phyloP scores from a whole-genome alignment of 1,284 basidiomycete genomes.

The Vanrija sp. region DNA sequence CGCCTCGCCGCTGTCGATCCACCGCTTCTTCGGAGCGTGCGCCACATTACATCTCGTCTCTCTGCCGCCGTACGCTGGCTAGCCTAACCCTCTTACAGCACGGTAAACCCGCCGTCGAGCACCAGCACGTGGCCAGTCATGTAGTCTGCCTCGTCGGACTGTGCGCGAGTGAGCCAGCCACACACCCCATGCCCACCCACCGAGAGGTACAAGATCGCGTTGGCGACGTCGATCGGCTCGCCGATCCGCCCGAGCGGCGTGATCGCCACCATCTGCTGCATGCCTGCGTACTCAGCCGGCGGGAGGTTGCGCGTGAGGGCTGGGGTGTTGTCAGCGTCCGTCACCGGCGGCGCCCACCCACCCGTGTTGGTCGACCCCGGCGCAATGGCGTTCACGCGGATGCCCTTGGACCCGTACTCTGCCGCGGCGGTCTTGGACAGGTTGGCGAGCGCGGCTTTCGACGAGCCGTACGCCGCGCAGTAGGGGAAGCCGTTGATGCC shows the following conservation, averaged over 20 bases:
- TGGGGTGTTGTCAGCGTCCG: too few species aligned
- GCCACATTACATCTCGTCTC: too few species aligned
- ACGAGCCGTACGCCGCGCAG: conserved; percentile 3
- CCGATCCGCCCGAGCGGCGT: conserved; percentile 3
- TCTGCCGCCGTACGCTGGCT: too few species aligned
- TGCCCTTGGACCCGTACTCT: conserved; percentile 3
- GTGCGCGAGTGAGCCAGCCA: not conserved
- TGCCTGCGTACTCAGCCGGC: not conserved
- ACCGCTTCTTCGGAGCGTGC: too few species aligned
- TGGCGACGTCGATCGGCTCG: conserved; percentile 1
- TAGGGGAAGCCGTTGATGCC: not conserved
- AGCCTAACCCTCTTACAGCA: not conserved
- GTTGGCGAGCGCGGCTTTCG: conserved; percentile 5
- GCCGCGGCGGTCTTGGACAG: not conserved
- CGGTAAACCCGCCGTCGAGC: conserved; percentile 4
- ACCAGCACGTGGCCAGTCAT: conserved; percentile 1
- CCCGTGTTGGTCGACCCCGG: conserved; percentile 8
- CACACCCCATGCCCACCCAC: not conserved
- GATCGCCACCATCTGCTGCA: not conserved
- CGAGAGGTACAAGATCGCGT: conserved; percentile 1
- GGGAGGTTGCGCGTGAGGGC: not conserved
- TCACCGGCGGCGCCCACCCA: not conserved
- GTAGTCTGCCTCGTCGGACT: conserved; percentile 6
- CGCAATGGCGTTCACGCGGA: conserved; percentile 3
- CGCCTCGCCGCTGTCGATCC: too few species aligned